Base-by-base conservation (phyloP, 164 flowering plant genomes). In the Magnolia changhungtana region DNA sequence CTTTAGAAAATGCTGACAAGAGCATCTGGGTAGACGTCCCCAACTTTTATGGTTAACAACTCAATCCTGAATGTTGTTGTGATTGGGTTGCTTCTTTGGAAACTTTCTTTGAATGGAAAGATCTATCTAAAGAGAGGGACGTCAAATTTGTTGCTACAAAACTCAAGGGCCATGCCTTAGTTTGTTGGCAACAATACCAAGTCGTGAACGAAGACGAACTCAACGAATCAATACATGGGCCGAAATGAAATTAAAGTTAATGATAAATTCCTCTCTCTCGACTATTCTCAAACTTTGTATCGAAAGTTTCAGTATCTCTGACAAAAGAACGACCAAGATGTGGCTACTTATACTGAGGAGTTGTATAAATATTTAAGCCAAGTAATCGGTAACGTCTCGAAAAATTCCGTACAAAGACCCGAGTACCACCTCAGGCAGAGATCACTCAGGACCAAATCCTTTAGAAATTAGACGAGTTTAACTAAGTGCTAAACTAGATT, bases 41-140 rank as follows among this genome's bases (percentile, higher is more conserved):
- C 2, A 27, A 71, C n/a, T 71, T 71, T 71, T 24, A 71, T 8
- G 74, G 74, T 50, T 23, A 23, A 23, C 50, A 71, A 14, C 61
- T 51, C 18, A 4, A 71, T 10, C 19, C 27, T 5, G 14, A 69
- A 13, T 16, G 7, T 29, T 69, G 8, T 70, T 49, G 72, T 5
- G 55, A 45, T 70, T 70, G 55, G 66, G 11, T 72, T 9, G 45
- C 75, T 9, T 72, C 75, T 24, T 55, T 20, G 24, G 75, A 72
- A 24, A 23, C 64, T 61, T 61, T 14, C 64, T 61, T 61, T 61
- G 64, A 61, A 11, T 55, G 18, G 63, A 59, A 59, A 59, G 64
- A 61, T 11, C 19, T 61, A 7, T 61, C 16, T 11, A 20, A 61
- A 1, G 64, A 14, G n/a, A 61, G 19, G n/a, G 14, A 61, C 18